Evolutionary conservation across 352 stramenopile genomes (phyloP).

Genomic region (Elongisporangium prolatum): DNA sequence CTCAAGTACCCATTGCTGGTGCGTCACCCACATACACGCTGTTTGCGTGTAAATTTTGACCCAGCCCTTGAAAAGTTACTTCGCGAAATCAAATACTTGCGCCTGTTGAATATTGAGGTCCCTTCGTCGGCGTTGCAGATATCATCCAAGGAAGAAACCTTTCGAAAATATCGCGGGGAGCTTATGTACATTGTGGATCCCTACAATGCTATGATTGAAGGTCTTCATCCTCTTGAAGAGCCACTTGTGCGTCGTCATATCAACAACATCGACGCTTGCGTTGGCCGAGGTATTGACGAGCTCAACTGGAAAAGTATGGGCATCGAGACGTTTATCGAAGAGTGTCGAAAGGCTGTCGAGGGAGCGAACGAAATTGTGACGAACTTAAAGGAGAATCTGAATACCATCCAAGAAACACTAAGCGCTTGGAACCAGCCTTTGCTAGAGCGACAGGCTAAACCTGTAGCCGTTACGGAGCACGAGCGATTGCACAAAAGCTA

Average conservation of each 20-base stretch:
- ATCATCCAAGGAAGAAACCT: conserved; percentile 93
- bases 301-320: conserved; percentile 96
- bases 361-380: conserved; percentile 93
- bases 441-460: conserved; percentile 94
- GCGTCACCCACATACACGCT: conserved; percentile 85
- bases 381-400: conserved; percentile 96
- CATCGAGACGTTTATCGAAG: conserved; percentile 93
- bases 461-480: conserved; percentile 94
- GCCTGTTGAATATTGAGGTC: conserved; percentile 93
- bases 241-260: conserved; percentile 94
- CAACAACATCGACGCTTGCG: conserved; percentile 93
- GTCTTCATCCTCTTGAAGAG: conserved; percentile 95
- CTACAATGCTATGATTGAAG: conserved; percentile 97
- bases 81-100: conserved; percentile 98
- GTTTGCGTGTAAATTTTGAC: conserved; percentile 97
- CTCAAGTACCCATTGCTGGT: conserved; percentile 94
- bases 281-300: conserved; percentile 91
- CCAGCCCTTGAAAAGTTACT: conserved; percentile 94
- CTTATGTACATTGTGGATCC: conserved; percentile 97
- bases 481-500: conserved; percentile 94
- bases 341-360: conserved; percentile 82
- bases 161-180: conserved; percentile 95
- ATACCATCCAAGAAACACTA: conserved; percentile 92
- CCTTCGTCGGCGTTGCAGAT: conserved; percentile 94
- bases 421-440: conserved; percentile 91